Conservation (phyloP, 2,329 filamentous ascomycete species). For the Talaromyces sp. region DNA sequence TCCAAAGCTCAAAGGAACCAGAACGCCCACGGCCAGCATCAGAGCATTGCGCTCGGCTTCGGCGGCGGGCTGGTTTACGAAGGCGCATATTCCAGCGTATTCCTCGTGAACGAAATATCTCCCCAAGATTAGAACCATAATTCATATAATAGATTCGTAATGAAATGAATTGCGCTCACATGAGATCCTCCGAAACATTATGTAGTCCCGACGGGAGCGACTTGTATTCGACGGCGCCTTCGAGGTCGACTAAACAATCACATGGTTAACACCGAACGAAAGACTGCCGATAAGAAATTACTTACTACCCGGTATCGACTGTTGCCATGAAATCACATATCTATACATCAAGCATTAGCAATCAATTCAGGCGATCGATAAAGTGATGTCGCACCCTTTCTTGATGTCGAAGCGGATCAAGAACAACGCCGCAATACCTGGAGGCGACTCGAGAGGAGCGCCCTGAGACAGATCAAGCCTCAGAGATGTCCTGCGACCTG, state of each 20-base stretch:
- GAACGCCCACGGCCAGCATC: constrained; percentile 85
- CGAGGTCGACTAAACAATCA: constrained; percentile 54
- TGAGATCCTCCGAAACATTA: constrained; percentile 77
- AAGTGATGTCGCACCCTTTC: constrained; percentile 60
- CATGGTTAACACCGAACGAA: background rate
- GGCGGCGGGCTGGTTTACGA: constrained; percentile 76
- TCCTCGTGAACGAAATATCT: constrained; percentile 88
- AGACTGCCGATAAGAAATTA: constrained; percentile 4
- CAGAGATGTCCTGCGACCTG: constrained; percentile 29
- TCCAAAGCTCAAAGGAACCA: constrained; percentile 82
- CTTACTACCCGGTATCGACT: constrained; percentile 63
- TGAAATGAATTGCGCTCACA: constrained; percentile 40
- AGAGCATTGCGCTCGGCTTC: constrained; percentile 79
- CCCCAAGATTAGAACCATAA: constrained; percentile 9
- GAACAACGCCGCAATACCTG: constrained; percentile 71
- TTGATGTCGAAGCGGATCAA: constrained; percentile 91
- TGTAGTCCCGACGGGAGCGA: constrained; percentile 91
- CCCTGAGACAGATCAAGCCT: constrained; percentile 34
- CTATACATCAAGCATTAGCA: constrained; percentile 34
- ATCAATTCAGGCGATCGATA: too few relatives aligned
- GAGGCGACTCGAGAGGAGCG: constrained; percentile 36
- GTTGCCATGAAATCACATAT: constrained; percentile 85
- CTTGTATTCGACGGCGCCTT: constrained; percentile 92
- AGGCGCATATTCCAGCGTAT: constrained; percentile 86
- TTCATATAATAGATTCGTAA: constrained; percentile 16